phyloP scores from a whole-genome alignment of 2,329 filamentous ascomycete genomes.

The Apiospora hydei region DNA sequence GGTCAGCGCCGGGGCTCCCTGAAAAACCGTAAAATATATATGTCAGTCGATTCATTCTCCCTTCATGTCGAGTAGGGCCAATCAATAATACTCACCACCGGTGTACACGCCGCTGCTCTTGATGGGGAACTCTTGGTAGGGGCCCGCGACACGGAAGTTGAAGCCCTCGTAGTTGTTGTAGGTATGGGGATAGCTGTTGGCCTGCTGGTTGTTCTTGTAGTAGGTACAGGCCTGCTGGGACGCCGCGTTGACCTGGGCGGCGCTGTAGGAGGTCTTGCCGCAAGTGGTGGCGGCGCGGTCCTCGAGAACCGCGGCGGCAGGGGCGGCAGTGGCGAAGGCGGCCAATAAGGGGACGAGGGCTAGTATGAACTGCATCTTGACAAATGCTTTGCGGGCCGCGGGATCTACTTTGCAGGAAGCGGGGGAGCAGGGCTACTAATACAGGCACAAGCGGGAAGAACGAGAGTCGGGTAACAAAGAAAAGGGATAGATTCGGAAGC shows the following conservation, averaged over 20 bases:
- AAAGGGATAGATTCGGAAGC: background rate
- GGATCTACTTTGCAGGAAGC: slow-evolving; percentile 3
- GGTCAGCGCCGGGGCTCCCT: slow-evolving; percentile 71
- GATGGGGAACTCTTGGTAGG: slow-evolving; percentile 71
- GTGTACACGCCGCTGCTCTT: slow-evolving; percentile 57
- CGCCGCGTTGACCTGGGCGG: slow-evolving; percentile 56
- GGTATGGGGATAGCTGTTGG: slow-evolving; percentile 60
- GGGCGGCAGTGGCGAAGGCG: slow-evolving; percentile 31
- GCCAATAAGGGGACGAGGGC: slow-evolving; percentile 37
- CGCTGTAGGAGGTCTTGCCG: slow-evolving; percentile 60
- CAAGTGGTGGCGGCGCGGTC: slow-evolving; percentile 59
- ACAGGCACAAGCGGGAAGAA: background rate
- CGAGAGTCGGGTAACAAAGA: background rate
- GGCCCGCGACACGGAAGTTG: slow-evolving; percentile 61
- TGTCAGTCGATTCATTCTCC: slow-evolving; percentile 7
- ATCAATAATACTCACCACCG: slow-evolving; percentile 53
- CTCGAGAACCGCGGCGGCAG: slow-evolving; percentile 41
- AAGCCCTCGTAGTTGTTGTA: slow-evolving; percentile 72
- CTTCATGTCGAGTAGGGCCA: background rate
- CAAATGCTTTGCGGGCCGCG: background rate
- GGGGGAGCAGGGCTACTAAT: background rate
- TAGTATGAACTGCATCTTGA: slow-evolving; percentile 33
- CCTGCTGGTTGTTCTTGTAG: slow-evolving; percentile 41
- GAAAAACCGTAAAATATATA: background rate
- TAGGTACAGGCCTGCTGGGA: slow-evolving; percentile 58